phyloP scores from a whole-genome alignment of 805 yeast genomes.

The Candida silvicultrix region DNA sequence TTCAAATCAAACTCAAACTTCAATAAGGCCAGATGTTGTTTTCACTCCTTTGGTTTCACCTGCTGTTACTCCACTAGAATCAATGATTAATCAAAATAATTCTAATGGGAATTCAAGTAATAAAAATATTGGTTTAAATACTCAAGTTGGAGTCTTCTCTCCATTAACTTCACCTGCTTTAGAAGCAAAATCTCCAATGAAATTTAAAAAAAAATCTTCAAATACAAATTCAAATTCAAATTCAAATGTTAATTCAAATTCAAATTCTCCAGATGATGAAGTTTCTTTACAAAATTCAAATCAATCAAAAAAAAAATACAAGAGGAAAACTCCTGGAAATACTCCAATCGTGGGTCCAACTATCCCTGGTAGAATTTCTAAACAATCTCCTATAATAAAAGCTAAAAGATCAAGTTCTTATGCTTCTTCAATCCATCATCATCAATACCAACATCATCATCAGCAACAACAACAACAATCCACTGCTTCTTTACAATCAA shows the following conservation, averaged over 20 bases:
- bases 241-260: no score
- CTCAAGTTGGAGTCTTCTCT: no score
- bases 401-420: slow-evolving; percentile 21
- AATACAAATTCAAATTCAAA: no score
- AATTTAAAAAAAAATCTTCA: slow-evolving; percentile 4
- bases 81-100: slow-evolving; percentile 7
- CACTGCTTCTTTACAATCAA: not conserved
- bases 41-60: slow-evolving; percentile 79
- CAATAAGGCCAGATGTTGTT: slow-evolving; percentile 49
- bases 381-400: slow-evolving; percentile 33
- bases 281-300: slow-evolving; percentile 3
- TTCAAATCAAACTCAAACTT: slow-evolving; percentile 2
- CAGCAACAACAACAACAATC: slow-evolving; percentile 3
- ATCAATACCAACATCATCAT: slow-evolving; percentile 1
- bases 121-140: slow-evolving; percentile 5
- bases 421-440: slow-evolving; percentile 13
- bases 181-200: slow-evolving; percentile 33
- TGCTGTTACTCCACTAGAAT: slow-evolving; percentile 58
- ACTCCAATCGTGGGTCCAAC: slow-evolving; percentile 35
- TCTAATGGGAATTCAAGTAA: not conserved
- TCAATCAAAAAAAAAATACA: slow-evolving; percentile 16
- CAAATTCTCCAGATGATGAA: slow-evolving; percentile 20
- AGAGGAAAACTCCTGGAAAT: slow-evolving; percentile 32
- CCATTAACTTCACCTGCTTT: slow-evolving; percentile 69
- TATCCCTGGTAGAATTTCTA: slow-evolving; percentile 23